Evolutionary conservation across 805 yeast species (phyloP).

Genomic region (Schwanniomyces sp.): DNA sequence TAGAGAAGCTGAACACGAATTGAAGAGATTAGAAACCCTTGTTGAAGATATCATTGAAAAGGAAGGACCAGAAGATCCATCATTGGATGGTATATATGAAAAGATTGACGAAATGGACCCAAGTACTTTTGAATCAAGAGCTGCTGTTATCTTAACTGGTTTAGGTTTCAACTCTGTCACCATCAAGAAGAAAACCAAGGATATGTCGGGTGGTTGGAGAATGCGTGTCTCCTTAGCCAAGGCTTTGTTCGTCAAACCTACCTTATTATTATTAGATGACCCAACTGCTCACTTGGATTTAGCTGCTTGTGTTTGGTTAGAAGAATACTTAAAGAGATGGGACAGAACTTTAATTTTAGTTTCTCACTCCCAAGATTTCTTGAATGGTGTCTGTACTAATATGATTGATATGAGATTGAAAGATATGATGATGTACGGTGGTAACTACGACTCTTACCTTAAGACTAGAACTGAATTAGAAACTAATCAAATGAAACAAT

Average conservation of each 20-base stretch:
- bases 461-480: constrained; percentile 94
- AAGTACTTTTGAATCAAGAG: constrained; percentile 91
- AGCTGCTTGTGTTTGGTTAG: constrained; percentile 99
- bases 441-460: constrained; percentile 96
- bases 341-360: constrained; percentile 92
- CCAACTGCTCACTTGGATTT: constrained; percentile 99
- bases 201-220: constrained; percentile 99
- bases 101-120: constrained; percentile 96
- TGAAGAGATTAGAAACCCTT: constrained; percentile 84
- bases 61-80: constrained; percentile 91
- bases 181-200: constrained; percentile 91
- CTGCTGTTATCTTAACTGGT: constrained; percentile 94
- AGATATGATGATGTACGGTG: constrained; percentile 78
- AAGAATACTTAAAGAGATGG: constrained; percentile 92
- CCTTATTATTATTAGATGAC: constrained; percentile 90
- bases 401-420: constrained; percentile 97
- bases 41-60: constrained; percentile 87
- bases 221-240: constrained; percentile 99
- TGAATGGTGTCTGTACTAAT: constrained; percentile 96
- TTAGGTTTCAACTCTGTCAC: constrained; percentile 89
- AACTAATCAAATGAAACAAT: constrained; percentile 97
- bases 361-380: constrained; percentile 98
- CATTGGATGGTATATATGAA: constrained; percentile 88
- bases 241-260: constrained; percentile 97
- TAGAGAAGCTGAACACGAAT: constrained; percentile 90